phyloP scores from a whole-genome alignment of 192 early-diverging fungal genomes.

The Allomyces javanicus region DNA sequence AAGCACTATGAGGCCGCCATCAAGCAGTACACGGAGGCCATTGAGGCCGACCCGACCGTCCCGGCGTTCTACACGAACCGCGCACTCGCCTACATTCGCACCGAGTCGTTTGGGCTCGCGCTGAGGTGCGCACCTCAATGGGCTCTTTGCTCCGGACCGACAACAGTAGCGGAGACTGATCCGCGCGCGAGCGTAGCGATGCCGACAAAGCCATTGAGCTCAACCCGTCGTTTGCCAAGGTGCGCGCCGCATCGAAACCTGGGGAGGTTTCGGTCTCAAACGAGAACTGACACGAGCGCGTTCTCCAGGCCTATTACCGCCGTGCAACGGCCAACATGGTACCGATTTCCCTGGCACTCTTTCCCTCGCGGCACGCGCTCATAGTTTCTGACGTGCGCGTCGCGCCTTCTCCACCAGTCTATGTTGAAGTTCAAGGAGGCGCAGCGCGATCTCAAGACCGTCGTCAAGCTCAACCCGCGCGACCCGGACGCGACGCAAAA shows the following conservation, averaged over 20 bases:
- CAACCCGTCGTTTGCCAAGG: slow-evolving; percentile 64
- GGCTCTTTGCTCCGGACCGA: too few relatives aligned
- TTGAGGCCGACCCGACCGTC: slow-evolving; percentile 59
- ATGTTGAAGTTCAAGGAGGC: slow-evolving; percentile 72
- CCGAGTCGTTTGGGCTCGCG: not conserved
- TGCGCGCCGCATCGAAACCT: not conserved
- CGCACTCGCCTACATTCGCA: slow-evolving; percentile 60
- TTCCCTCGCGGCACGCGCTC: too few relatives aligned
- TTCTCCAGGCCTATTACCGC: slow-evolving; percentile 57
- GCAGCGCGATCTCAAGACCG: slow-evolving; percentile 46
- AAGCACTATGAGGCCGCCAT: slow-evolving; percentile 67
- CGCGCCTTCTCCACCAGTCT: slow-evolving; percentile 1
- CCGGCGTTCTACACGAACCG: slow-evolving; percentile 83
- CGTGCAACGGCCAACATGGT: slow-evolving; percentile 72
- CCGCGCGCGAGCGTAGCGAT: slow-evolving; percentile 21
- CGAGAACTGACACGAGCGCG: too few relatives aligned
- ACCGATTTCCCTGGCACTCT: too few relatives aligned
- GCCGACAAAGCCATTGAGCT: slow-evolving; percentile 64
- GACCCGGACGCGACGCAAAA: not conserved
- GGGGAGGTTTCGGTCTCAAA: too few relatives aligned
- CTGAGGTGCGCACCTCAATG: not conserved
- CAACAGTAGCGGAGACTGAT: too few relatives aligned
- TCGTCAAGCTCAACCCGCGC: slow-evolving; percentile 4
- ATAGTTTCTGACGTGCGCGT: too few relatives aligned
- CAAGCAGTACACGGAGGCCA: slow-evolving; percentile 76